phyloP scores from a whole-genome alignment of 2,329 filamentous ascomycete genomes.

The Ambrosiella cleistominuta region DNA sequence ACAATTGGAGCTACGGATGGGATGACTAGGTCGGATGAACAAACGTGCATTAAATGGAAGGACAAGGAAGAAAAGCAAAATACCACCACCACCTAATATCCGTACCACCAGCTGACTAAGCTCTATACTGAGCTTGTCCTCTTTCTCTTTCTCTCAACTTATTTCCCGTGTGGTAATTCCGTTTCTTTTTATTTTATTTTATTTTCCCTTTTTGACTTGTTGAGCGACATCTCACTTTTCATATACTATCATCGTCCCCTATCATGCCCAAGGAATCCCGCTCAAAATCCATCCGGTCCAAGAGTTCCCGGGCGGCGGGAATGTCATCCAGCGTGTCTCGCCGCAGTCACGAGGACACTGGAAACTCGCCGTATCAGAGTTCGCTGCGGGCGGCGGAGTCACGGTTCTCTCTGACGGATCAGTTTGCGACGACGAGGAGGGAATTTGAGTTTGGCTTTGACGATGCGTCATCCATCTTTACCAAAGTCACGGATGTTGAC shows the following conservation, averaged over 20 bases:
- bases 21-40: too few species aligned
- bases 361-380: slow-evolving; percentile 14
- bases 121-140: too few species aligned
- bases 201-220: too few species aligned
- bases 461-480: slow-evolving; percentile 28
- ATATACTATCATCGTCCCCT: neutral
- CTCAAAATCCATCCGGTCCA: slow-evolving; percentile 5
- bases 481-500: slow-evolving; percentile 16
- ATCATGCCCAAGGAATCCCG: slow-evolving; percentile 9
- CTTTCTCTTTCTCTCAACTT: too few species aligned
- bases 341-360: slow-evolving; percentile 7
- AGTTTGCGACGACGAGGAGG: slow-evolving; percentile 29
- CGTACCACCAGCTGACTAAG: too few species aligned
- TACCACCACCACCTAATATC: too few species aligned
- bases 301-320: slow-evolving; percentile 9
- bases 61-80: too few species aligned
- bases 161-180: too few species aligned
- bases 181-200: too few species aligned
- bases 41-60: too few species aligned
- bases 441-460: slow-evolving; percentile 32
- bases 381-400: slow-evolving; percentile 23
- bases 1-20: too few species aligned
- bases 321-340: slow-evolving; percentile 8
- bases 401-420: slow-evolving; percentile 29
- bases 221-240: too few species aligned